Base-by-base conservation (phyloP, 345 rosid species). In the Populus alba region DNA sequence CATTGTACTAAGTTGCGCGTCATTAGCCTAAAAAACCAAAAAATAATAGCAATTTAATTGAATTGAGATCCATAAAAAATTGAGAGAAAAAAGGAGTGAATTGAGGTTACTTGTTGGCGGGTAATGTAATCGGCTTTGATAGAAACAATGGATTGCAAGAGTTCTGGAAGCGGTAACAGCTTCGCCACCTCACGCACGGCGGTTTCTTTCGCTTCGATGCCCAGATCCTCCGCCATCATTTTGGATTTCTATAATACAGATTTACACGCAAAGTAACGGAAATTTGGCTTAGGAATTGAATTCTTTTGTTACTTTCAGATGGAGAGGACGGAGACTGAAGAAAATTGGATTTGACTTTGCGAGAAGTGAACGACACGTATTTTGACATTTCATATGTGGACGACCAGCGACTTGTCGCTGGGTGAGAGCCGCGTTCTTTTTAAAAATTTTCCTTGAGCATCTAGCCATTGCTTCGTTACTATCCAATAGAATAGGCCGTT, bases 161-260 rank as follows among this genome's bases (percentile, higher is more conserved):
- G 97, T 68, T 97, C 98, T 0, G 99, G 98, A 29, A 91, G 86
- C 7, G 98, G 97, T 70, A 97, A 77, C 25, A 97, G 92, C 92
- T 97, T 97, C 18, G 98, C 97, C 45, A 97, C 99, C 87, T 97
- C 99, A 1, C 99, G 92, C 6, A 97, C 99, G n/a, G 99, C 88
- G 23, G 96, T 89, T 78, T 97, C 99, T 87, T 94, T 97, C 33
- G 99, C 99, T 77, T 97, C 99, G 67, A 97, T 94, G 65, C 99
- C 99, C 59, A 90, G 95, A 92, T 97, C 99, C 73, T 97, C 97
- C 75, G n/a, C 78, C 75, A 62, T 82, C 75, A 76, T 81, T 37
- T 43, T 79, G 13, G 65, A 59, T 59, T 59, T n/a, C 65, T 59
- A 41, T 41, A 59, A 25, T 23, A 59, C 65, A 59, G 29, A 9